These are phyloP conservation scores for Scleromitrula shiraiana DNA, from an alignment of 2,329 filamentous ascomycete species.

Conservation along the genomic window DNA sequence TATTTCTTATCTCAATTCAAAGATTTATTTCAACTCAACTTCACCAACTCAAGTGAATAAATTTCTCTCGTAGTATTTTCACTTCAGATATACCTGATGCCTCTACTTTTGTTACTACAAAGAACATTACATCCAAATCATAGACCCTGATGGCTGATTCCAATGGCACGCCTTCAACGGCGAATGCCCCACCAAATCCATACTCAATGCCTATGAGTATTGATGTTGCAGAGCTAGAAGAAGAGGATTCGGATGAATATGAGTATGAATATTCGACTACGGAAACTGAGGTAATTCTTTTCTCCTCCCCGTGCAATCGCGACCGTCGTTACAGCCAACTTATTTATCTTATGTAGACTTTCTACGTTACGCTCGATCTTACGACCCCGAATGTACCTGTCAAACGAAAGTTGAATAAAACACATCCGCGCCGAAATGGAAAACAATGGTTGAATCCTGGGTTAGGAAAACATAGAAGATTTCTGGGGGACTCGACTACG, in stretches of 20 bases:
- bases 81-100: slow-evolving; percentile 13
- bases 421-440: slow-evolving; percentile 13
- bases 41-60: background rate
- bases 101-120: slow-evolving; percentile 11
- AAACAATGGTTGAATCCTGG: slow-evolving; percentile 16
- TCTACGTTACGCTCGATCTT: slow-evolving; percentile 56
- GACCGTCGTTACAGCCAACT: background rate
- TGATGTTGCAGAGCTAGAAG: slow-evolving; percentile 3
- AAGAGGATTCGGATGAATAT: slow-evolving; percentile 50
- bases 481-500: slow-evolving; percentile 4
- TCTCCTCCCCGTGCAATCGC: background rate
- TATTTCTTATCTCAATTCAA: background rate
- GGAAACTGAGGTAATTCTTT: slow-evolving; percentile 46
- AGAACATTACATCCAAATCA: slow-evolving; percentile 21
- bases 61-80: background rate
- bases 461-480: slow-evolving; percentile 6
- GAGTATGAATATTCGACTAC: slow-evolving; percentile 60
- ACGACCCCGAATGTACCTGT: slow-evolving; percentile 34
- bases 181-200: slow-evolving; percentile 16
- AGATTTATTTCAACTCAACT: background rate
- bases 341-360: slow-evolving; percentile 39
- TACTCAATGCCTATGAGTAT: slow-evolving; percentile 6
- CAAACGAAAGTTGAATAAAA: slow-evolving; percentile 13
- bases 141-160: slow-evolving; percentile 21
- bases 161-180: slow-evolving; percentile 7